Base-by-base conservation (phyloP, 371 early-diverging fungal species). In the Mortierella sp. region DNA sequence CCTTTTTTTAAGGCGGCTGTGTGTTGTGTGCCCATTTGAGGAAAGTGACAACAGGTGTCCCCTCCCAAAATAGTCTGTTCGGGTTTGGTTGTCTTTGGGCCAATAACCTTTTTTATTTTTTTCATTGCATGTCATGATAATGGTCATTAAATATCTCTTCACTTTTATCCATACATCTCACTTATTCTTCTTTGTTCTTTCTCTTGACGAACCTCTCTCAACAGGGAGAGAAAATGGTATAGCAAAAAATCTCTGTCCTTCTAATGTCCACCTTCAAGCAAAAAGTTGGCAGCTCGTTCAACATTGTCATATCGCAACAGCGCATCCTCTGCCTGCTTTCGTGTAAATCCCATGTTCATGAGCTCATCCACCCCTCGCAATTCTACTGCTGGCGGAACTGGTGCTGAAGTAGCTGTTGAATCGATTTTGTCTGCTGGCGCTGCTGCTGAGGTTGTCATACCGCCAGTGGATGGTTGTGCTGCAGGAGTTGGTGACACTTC, bases 271-370 rank as follows among this genome's bases (percentile, higher is more conserved):
- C 82, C 82, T 24, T 93, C 95, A 57, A 94, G 85, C 67, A 94
- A 86, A 80, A 93, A 94, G 81, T 94, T 94, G 77, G 92, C 93
- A 8, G 95, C 94, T 78, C 89, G 88, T 60, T 89, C 89, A 50
- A 94, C 94, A 69, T 88, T 88, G 57, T 92, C 93, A 69, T 92
- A 93, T 85, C 89, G 90, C 70, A 92, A 89, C 61, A 94, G 82
- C 5, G 95, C 94, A 36, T 92, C 91, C 7, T 92, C 88, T 4
- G 95, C 92, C 75, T 93, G 94, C n/a, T 88, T 85, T 19, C 87
- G 84, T 10, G 90, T 86, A 74, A 94, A 94, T 0, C 95, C 95
- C 94, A 94, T 93, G 72, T 85, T 89, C 45, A 90, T 85, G 55
- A 94, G 72, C 33, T 89, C 91, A 40, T 83, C 84, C 16, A 90